Conservation (phyloP, 1,139 yeast species). For the Candida neerlandica region DNA sequence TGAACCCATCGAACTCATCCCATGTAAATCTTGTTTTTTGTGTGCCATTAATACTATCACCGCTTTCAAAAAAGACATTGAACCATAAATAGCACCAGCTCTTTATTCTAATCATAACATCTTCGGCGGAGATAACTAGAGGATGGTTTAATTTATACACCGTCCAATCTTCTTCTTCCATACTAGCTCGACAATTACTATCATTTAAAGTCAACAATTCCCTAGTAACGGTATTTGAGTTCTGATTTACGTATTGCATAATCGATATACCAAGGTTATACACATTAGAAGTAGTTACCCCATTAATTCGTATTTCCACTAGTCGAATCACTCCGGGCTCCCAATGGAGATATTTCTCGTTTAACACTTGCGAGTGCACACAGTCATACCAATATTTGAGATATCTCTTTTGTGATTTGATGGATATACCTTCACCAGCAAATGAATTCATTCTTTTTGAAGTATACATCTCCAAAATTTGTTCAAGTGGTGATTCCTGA, state of each 20-base stretch:
- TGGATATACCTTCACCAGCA: constrained; percentile 70
- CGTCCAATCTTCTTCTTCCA: neutral
- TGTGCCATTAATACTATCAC: neutral
- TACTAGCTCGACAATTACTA: constrained; percentile 1
- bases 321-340: neutral
- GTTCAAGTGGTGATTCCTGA: constrained; percentile 28
- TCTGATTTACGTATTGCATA: constrained; percentile 6
- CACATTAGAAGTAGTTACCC: neutral
- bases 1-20: constrained; percentile 71
- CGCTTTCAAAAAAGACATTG: constrained; percentile 15
- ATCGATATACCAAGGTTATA: constrained; percentile 4
- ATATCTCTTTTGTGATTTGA: constrained; percentile 68
- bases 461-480: constrained; percentile 58
- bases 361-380: constrained; percentile 15
- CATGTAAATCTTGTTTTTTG: constrained; percentile 30
- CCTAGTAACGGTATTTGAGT: constrained; percentile 2
- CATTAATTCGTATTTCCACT: constrained; percentile 1
- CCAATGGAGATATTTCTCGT: constrained; percentile 4
- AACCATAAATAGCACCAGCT: constrained; percentile 18
- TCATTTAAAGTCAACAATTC: constrained; percentile 2
- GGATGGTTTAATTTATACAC: constrained; percentile 3
- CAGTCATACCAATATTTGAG: constrained; percentile 58
- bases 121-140: constrained; percentile 2
- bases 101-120: constrained; percentile 14
- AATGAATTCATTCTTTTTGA: constrained; percentile 57